Evolutionary conservation across 176 grass and related monocot species (phyloP).

Genomic region (Oryza nivara): DNA sequence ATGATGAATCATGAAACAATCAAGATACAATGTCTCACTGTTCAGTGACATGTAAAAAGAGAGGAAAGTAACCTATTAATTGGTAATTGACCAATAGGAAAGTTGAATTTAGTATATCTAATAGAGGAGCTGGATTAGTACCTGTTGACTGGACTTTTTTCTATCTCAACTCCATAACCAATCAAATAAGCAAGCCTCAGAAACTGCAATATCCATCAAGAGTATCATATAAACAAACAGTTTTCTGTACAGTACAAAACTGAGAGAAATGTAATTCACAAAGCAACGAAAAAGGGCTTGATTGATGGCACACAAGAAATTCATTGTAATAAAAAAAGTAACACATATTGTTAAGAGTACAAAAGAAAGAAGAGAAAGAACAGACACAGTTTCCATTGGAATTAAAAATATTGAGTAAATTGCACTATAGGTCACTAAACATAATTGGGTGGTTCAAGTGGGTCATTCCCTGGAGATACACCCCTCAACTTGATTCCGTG

Average conservation of each 20-base stretch:
- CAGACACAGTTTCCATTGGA: conserved; percentile 7
- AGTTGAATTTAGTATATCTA: conserved; percentile 22
- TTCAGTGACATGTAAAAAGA: conserved; percentile 20
- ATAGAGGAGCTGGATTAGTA: conserved; percentile 47
- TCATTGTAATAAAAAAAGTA: conserved; percentile 34
- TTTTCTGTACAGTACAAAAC: conserved; percentile 27
- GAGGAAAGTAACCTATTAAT: conserved; percentile 21
- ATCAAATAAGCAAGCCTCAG: conserved; percentile 99
- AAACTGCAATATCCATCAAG: conserved; percentile 65
- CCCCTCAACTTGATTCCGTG: background rate
- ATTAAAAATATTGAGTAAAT: background rate
- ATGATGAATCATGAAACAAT: conserved; percentile 22
- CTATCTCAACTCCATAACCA: conserved; percentile 93
- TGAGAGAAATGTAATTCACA: conserved; percentile 24
- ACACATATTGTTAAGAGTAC: conserved; percentile 25
- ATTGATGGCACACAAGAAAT: conserved; percentile 11
- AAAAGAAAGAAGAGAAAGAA: background rate
- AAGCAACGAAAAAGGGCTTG: conserved; percentile 27
- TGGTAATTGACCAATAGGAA: background rate
- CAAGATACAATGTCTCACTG: conserved; percentile 4
- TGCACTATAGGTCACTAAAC: background rate
- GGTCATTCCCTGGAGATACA: background rate
- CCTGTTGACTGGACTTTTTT: conserved; percentile 96
- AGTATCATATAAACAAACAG: conserved; percentile 28
- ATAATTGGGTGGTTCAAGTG: background rate